Percentiles rank a stretch among this genome's conserved stretches.
Evolutionary conservation across 192 early-diverging fungal species (phyloP).

Genomic region (Obelidium mucronatum): DNA sequence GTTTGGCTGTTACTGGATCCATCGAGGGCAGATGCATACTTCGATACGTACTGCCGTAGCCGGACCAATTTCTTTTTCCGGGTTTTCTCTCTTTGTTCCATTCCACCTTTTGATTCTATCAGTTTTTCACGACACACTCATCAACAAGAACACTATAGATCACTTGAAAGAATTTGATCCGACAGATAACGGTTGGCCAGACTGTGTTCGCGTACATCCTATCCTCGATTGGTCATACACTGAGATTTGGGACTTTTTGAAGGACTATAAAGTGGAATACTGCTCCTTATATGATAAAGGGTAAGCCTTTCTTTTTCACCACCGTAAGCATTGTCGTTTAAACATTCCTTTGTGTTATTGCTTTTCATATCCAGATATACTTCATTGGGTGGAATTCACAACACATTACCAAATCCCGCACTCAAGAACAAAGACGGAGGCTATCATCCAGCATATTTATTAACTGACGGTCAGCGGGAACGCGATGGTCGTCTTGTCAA

Average conservation of each 20-base stretch:
- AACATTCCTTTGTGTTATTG: neutral
- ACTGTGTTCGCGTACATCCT: conserved; percentile 89
- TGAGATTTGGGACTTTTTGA: conserved; percentile 84
- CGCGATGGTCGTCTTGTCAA: conserved; percentile 63
- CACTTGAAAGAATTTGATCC: conserved; percentile 51
- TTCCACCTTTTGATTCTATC: too few relatives aligned
- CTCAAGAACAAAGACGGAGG: conserved; percentile 56
- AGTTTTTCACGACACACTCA: neutral
- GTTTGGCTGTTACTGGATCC: too few relatives aligned
- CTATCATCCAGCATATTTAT: conserved; percentile 71
- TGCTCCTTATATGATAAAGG: conserved; percentile 90
- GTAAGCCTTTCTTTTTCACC: conserved; percentile 47
- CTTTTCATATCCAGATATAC: conserved; percentile 72
- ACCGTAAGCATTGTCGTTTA: neutral
- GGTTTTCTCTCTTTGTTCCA: too few relatives aligned
- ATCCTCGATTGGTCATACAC: conserved; percentile 90
- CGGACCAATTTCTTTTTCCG: too few relatives aligned
- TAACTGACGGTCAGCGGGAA: conserved; percentile 67
- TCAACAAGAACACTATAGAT: conserved; percentile 30
- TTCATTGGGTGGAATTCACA: conserved; percentile 83
- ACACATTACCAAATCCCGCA: conserved; percentile 87
- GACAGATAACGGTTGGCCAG: conserved; percentile 91
- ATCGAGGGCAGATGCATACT: too few relatives aligned
- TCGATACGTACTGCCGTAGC: too few relatives aligned
- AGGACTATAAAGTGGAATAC: conserved; percentile 72